Conservation (phyloP, 352 stramenopile species). For the Aphanomyces astaci region DNA sequence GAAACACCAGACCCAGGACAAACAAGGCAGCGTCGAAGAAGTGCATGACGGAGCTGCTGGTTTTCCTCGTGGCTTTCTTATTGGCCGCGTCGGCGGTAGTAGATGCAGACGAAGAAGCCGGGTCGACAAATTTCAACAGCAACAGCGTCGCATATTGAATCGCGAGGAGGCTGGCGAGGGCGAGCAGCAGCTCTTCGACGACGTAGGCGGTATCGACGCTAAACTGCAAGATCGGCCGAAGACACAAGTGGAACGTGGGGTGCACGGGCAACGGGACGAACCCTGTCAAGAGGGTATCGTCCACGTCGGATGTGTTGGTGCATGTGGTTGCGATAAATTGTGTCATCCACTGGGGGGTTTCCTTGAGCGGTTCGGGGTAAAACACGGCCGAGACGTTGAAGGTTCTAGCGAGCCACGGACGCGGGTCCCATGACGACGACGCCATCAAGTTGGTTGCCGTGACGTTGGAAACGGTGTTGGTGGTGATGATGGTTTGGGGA, state of each 20-base stretch:
- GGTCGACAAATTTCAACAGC: constrained; percentile 12
- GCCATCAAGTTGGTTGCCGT: not conserved
- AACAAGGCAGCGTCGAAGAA: constrained; percentile 10
- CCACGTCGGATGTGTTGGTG: not conserved
- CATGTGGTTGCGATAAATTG: not conserved
- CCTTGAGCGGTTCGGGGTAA: not conserved
- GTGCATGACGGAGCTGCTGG: not conserved
- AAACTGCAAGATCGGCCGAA: constrained; percentile 1
- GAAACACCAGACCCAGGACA: not conserved
- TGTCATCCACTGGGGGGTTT: constrained; percentile 18
- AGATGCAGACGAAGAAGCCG: not conserved
- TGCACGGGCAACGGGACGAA: not conserved
- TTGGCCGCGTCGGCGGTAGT: not conserved
- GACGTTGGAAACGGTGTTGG: not conserved
- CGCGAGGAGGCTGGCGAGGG: not conserved
- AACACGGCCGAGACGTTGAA: constrained; percentile 2
- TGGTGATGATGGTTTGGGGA: not conserved
- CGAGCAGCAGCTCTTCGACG: not conserved
- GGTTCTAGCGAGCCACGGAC: constrained; percentile 3
- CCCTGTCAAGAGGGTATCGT: not conserved
- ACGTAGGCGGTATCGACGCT: not conserved
- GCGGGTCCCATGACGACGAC: not conserved
- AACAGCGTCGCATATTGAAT: not conserved
- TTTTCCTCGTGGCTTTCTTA: not conserved
- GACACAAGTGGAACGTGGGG: constrained; percentile 3